phyloP scores from a whole-genome alignment of 1,139 yeast species.

The Lodderomyces margitis region DNA sequence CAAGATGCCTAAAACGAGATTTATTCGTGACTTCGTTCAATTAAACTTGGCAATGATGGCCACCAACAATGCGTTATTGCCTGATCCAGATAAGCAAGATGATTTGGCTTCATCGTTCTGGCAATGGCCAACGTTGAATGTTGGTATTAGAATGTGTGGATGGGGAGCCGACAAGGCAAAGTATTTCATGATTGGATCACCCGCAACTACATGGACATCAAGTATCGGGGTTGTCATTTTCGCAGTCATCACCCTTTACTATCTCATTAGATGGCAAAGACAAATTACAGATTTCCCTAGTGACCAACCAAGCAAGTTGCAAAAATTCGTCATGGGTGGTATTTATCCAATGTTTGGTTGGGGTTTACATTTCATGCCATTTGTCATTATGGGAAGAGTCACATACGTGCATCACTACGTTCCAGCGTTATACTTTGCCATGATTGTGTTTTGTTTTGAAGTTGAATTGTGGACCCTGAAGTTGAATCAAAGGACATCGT shows the following conservation, averaged over 20 bases:
- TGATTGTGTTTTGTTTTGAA: conserved; percentile 74
- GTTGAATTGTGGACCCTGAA: conserved; percentile 60
- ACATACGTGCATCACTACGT: conserved; percentile 96
- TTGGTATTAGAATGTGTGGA: conserved; percentile 92
- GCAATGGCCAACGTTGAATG: conserved; percentile 97
- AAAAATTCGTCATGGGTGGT: conserved; percentile 68
- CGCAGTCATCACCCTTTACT: conserved; percentile 52
- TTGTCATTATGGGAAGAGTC: conserved; percentile 93
- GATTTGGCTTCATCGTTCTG: conserved; percentile 89
- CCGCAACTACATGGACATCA: conserved; percentile 94
- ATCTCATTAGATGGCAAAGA: conserved; percentile 90
- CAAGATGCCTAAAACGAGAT: conserved; percentile 77
- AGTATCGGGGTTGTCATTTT: conserved; percentile 66
- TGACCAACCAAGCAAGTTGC: conserved; percentile 28
- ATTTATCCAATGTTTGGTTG: conserved; percentile 90
- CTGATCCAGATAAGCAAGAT: conserved; percentile 89
- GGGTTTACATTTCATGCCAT: conserved; percentile 90
- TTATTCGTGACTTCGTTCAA: conserved; percentile 86
- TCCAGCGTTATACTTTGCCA: conserved; percentile 95
- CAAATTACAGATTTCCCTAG: conserved; percentile 69
- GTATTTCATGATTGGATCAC: conserved; percentile 89
- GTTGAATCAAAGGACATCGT: conserved; percentile 32
- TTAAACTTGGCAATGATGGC: conserved; percentile 98
- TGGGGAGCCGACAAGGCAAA: conserved; percentile 83
- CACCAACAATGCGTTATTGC: conserved; percentile 92